phyloP scores from a whole-genome alignment of 106 monocot genomes.

The Platanthera guangdongensis region DNA sequence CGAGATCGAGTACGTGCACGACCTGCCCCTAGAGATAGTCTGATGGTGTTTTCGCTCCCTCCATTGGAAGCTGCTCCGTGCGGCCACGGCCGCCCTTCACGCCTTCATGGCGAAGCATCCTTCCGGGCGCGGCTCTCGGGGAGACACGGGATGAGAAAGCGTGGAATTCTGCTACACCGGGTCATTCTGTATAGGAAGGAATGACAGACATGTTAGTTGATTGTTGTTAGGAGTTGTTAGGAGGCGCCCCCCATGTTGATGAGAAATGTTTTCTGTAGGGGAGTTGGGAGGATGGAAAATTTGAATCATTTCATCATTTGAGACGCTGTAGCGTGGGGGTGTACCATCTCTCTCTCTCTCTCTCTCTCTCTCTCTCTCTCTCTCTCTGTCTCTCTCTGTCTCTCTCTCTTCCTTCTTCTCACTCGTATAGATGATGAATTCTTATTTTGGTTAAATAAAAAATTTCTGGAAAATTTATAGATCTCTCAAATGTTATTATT shows the following conservation, averaged over 20 bases:
- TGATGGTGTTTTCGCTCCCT: conserved; percentile 5
- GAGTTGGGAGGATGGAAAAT: too few relatives aligned
- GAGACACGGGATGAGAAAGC: background rate
- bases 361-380: too few relatives aligned
- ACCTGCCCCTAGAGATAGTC: conserved; percentile 27
- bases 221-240: background rate
- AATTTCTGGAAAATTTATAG: too few relatives aligned
- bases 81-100: background rate
- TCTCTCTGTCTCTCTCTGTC: too few relatives aligned
- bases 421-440: too few relatives aligned
- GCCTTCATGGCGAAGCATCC: background rate
- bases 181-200: background rate
- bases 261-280: background rate
- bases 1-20: conserved; percentile 4
- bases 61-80: background rate
- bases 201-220: background rate
- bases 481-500: too few relatives aligned
- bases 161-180: background rate
- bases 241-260: background rate
- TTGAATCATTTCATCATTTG: too few relatives aligned
- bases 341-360: too few relatives aligned
- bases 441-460: too few relatives aligned
- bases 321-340: too few relatives aligned
- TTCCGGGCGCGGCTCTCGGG: background rate
- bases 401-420: too few relatives aligned